Evolutionary conservation across 2,329 filamentous ascomycete genomes (phyloP), one percentile per base, ranked within the genome.

Genomic region (Gaeumannomyces tritici): DNA sequence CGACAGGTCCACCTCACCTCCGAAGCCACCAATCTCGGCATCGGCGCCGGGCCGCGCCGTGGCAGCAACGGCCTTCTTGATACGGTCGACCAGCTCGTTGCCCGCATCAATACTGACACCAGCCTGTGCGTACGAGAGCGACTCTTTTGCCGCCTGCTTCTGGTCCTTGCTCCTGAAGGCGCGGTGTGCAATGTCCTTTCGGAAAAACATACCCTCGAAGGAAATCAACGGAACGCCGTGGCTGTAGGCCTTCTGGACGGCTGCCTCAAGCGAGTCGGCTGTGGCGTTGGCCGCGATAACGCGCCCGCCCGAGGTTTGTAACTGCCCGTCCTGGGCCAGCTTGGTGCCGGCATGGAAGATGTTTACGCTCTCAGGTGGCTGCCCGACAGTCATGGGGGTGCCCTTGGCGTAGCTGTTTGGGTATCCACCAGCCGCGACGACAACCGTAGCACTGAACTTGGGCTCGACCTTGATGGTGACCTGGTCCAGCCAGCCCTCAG

Each of bases 61-160:
- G 57, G 90, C 89, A 31, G 86, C 84, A n/a, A 98, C 93, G 7
- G 89, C 90, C 65, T 86, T 83, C 78, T 96, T 97, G 81, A 99
- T 99, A 67, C 88, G 87, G 72, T 93, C 85, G 57, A 99, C 93
- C 57, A 99, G 89, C 65, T 90, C 85, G 73, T 99, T 99, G 29
- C 95, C 95, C 8, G 91, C 90, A 67, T 96, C 91, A 65, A 99
- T 96, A 69, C 90, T 95, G 27, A 99, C 95, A 63, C 95, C 95
- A 2, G 95, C 92, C 60, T 90, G 85, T 11, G 93, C 95, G 72
- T 99, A 99, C 9, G 95, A 98, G 73, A 99, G 83, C 61, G 81
- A 79, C 61, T 80, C 77, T 64, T 79, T 76, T 18, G 74, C 73
- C 1, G 69, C 67, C 42, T 74, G 69, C 27, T 69, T 66, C 18